Base-by-base conservation (phyloP, 306 rosid species). In the Notholithocarpus densiflorus region DNA sequence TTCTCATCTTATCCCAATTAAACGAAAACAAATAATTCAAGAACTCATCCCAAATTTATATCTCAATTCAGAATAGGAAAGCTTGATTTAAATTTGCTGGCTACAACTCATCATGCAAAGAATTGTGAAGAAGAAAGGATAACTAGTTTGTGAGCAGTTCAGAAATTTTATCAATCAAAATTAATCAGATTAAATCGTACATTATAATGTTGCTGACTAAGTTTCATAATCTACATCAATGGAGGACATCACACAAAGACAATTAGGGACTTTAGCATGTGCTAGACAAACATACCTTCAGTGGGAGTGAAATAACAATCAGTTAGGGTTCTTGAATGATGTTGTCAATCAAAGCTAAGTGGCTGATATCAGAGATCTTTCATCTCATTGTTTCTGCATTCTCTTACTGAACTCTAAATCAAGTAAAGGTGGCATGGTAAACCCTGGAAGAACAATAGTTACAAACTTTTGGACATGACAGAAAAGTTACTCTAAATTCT, bases 341-440 rank as follows among this genome's bases (percentile, higher is more conserved):
- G n/a, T n/a, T n/a, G n/a, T n/a, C n/a, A n/a, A n/a, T n/a, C n/a
- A n/a, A n/a, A n/a, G n/a, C n/a, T n/a, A n/a, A 56, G 89, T 94
- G 68, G 98, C 88, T 56, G 92, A 85, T 77, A 91, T 82, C 88
- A 91, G 73, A 88, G 80, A 77, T 92, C 94, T 92, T 82, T 84
- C 90, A 7, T 92, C 90, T 70, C 98, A 83, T 89, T 74, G 86
- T 94, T 74, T 83, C 94, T 61, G 32, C 37, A 79, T 92, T 76
- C 62, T 92, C 81, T 77, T 89, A 75, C 81, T 83, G 79, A 87
- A 92, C 86, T 94, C 97, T 91, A 94, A 79, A 83, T 94, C 98
- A 94, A 94, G 82, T 94, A 94, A 84, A 94, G 93, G 84, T 94
- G 97, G 78, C 98, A 92, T 11, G 98, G 97, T 72, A 88, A 86